Evolutionary conservation across 2,329 filamentous ascomycete species (phyloP), one percentile per base, ranked within the genome.

Genomic region (Cordyceps pruinosa): DNA sequence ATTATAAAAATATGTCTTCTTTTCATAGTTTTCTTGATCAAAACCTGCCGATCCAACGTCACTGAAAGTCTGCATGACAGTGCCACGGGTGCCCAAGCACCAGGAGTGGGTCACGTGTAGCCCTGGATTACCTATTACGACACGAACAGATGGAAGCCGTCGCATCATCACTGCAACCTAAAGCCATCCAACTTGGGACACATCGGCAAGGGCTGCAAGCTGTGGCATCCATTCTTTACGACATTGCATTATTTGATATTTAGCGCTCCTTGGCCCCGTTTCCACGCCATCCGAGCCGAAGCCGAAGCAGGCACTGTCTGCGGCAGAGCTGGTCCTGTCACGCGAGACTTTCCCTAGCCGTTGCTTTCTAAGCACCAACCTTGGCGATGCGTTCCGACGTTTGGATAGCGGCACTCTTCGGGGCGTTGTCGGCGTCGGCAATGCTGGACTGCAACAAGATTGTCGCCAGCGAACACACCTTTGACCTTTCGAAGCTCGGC

Each of bases 371-470:
- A 55, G 12, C 30, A 45, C 26, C 37, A 4, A 21, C 57, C 56
- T 56, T 59, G 65, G 61, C 63, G 61, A 78, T 78, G 75, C 71
- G 72, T 67, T 67, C 70, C 59, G 68, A 70, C 60, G 59, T 70
- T 54, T 68, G 71, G 57, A 68, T 78, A 21, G 62, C 68, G 26
- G 65, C 75, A 15, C 66, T 75, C 42, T 63, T 75, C 17, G 64
- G 71, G 23, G 68, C 73, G 17, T 61, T 68, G 2, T 67, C 75
- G 3, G 70, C 70, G 10, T 69, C 75, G 15, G 75, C 80, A 42
- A 81, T 77, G 61, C 72, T 89, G 56, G 72, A 81, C 61, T 92
- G 88, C 76, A 75, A 80, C 21, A 76, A 85, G 50, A 75, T 90
- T 32, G 72, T 78, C 4, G 76, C 82, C 1, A 80, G 85, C 61